A percentile compares a stretch with the other conserved stretches of the same genome.
phyloP scores from a whole-genome alignment of 1,284 basidiomycete genomes.

The Melampsora americana region DNA sequence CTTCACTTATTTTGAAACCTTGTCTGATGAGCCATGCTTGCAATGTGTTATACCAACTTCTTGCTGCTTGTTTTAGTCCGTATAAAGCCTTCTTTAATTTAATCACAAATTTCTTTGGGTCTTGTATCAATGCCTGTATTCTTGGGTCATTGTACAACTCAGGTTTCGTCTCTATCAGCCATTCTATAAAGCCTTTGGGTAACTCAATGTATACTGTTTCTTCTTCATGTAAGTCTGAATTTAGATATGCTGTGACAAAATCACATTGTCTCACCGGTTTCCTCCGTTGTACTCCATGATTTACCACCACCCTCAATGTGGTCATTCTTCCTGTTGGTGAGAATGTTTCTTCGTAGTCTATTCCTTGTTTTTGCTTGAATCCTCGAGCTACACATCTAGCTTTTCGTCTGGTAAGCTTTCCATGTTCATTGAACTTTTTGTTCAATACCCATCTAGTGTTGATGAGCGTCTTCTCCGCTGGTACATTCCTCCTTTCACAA shows the following conservation, averaged over 20 bases:
- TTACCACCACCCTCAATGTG: slow-evolving; percentile 30
- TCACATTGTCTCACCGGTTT: slow-evolving; percentile 35
- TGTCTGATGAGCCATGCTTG: slow-evolving; percentile 18
- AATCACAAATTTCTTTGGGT: slow-evolving; percentile 13
- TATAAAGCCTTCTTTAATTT: slow-evolving; percentile 37
- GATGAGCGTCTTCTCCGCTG: not conserved
- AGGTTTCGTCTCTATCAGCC: slow-evolving; percentile 27
- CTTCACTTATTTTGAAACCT: slow-evolving; percentile 32
- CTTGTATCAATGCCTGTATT: not conserved
- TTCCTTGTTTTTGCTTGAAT: slow-evolving; percentile 42
- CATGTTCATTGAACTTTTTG: slow-evolving; percentile 21
- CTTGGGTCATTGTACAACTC: slow-evolving; percentile 13
- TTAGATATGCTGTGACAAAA: slow-evolving; percentile 43
- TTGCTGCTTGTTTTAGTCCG: slow-evolving; percentile 42
- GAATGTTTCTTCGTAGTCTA: slow-evolving; percentile 44
- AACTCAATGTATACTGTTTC: not conserved
- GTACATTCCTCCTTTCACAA: not conserved
- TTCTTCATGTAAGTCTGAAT: slow-evolving; percentile 26
- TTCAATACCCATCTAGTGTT: slow-evolving; percentile 34
- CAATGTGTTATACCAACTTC: slow-evolving; percentile 36
- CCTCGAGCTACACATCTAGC: slow-evolving; percentile 44
- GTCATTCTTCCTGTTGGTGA: slow-evolving; percentile 27
- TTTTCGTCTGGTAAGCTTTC: slow-evolving; percentile 19
- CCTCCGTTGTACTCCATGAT: slow-evolving; percentile 23
- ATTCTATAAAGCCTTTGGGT: slow-evolving; percentile 12